Base-by-base conservation (phyloP, 2,329 filamentous ascomycete species). In the Trichoderma sp. region DNA sequence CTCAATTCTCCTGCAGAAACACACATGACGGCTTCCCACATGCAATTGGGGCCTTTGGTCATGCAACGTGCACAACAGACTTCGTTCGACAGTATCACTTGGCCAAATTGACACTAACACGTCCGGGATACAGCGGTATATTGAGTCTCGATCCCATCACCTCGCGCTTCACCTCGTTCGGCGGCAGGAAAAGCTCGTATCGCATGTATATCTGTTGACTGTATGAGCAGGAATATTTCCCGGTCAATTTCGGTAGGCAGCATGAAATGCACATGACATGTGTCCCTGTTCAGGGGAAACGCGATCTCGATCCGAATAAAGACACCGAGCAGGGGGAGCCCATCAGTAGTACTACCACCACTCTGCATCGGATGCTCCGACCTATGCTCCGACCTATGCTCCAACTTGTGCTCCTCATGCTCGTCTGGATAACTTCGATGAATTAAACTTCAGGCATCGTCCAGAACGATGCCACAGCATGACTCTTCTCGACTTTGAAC, bases 221-320 rank as follows among this genome's bases (percentile, higher is more conserved):
- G 28, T 15, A 21, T 41, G 30, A 34, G 51, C 30, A 14, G 3
- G 21, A 24, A 14, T 4, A 21, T 24, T 17, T 54, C 28, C 17
- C 56, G 34, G 15, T 51, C 5, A 51, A 28, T 19, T 17, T 47
- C 56, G 34, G 17, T 28, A 51, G 21, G 17, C 21, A 45, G 41
- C 54, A 15, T 45, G 24, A 21, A 17, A 14, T 58, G 17, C 24
- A 30, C 34, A 51, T 39, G 30, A n/a, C 21, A 44, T 30, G 45
- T 12, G 21, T 52, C 47, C 21, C 39, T 30, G 45, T 12, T 44
- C 17, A 51, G 47, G 58, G 34, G 34, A 30, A 30, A 30, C 44
- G 45, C 24, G 30, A 51, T 61, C 48, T 52, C 34, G 17, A 61
- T 52, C 47, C 34, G 43, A 28, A 52, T 52, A 12, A 39, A 44